Percentiles rank a stretch among this genome's conserved stretches.
Conservation (phyloP, 768 basidiomycete genomes). For the Rhizopogon vesiculosus region DNA sequence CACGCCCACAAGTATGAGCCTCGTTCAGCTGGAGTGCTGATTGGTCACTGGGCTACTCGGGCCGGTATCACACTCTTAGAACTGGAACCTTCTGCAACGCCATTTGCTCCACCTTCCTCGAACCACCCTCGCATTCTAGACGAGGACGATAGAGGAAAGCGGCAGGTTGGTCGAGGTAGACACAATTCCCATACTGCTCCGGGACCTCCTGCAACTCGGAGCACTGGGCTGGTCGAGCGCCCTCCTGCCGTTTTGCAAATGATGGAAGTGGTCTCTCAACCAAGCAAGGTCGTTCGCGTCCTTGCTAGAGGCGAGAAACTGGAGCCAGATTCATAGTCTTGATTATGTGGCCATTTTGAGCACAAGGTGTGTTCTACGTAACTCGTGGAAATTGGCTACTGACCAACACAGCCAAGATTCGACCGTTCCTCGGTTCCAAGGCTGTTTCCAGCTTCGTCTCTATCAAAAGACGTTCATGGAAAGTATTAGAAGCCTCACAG, state of each 20-base stretch:
- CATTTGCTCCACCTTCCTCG: constrained; percentile 9
- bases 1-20: constrained; percentile 58
- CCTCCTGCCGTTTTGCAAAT: constrained; percentile 76
- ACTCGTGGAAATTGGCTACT: background rate
- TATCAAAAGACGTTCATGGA: background rate
- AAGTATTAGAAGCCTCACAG: constrained; percentile 1
- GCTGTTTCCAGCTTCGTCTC: background rate
- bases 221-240: constrained; percentile 61
- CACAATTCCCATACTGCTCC: constrained; percentile 19
- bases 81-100: constrained; percentile 32
- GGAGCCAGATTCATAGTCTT: constrained; percentile 40
- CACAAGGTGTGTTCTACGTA: background rate
- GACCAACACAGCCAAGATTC: constrained; percentile 1
- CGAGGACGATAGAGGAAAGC: constrained; percentile 30
- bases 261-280: constrained; percentile 74
- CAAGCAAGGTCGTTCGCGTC: constrained; percentile 71
- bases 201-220: constrained; percentile 14
- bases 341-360: background rate
- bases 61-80: constrained; percentile 56
- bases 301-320: constrained; percentile 84
- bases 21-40: constrained; percentile 58
- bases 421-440: background rate
- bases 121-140: constrained; percentile 19
- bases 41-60: constrained; percentile 62
- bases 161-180: constrained; percentile 22